Conservation (phyloP, 208 protist genomes). For the Acanthamoeba healyi region DNA sequence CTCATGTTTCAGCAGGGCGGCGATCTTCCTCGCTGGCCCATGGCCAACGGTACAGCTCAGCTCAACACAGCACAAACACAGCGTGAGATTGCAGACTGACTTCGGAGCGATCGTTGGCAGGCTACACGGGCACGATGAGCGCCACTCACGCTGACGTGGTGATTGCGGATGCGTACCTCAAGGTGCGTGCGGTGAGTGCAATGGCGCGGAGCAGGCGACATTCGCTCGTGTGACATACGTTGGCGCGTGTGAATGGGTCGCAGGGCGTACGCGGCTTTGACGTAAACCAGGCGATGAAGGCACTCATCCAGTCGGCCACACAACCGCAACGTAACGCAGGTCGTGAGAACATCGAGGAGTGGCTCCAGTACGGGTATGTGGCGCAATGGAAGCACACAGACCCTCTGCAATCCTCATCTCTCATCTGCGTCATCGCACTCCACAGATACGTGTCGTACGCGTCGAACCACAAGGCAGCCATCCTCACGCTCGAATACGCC, state of each 20-base stretch:
- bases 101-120: neutral
- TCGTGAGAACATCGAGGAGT: conserved; percentile 23
- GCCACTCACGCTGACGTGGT: conserved; percentile 46
- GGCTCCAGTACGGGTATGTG: neutral
- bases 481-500: conserved; percentile 52
- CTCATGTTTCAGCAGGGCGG: conserved; percentile 55
- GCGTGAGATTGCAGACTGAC: no score
- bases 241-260: neutral
- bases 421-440: neutral
- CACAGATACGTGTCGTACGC: conserved; percentile 29
- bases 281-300: neutral
- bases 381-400: no score
- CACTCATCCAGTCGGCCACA: conserved; percentile 13
- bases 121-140: conserved; percentile 58
- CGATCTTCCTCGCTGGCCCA: conserved; percentile 62
- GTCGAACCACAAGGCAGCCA: neutral
- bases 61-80: no score
- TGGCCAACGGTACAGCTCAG: conserved; percentile 44
- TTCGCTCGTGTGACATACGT: neutral
- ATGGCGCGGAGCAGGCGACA: neutral
- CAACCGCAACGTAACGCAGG: neutral
- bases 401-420: neutral
- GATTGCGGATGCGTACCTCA: conserved; percentile 30
- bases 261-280: neutral
- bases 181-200: neutral